Evolutionary conservation across 345 rosid genomes (phyloP).

Genomic region (Eutrema yunnanense): DNA sequence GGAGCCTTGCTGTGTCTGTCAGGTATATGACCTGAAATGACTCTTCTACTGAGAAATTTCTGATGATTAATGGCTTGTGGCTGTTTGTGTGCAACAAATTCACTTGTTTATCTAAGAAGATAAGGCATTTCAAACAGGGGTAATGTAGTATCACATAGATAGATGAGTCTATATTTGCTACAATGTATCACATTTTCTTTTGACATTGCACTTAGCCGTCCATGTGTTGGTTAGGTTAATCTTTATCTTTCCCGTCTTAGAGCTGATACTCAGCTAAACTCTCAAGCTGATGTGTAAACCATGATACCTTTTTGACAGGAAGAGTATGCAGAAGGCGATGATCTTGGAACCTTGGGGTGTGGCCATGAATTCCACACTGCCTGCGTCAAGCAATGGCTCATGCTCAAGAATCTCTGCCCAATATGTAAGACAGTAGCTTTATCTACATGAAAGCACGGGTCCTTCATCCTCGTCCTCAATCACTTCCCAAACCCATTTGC

Average conservation of each 20-base stretch:
- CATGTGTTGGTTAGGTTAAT: not conserved
- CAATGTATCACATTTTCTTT: not conserved
- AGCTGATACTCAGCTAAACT: constrained; percentile 1
- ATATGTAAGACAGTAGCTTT: constrained; percentile 76
- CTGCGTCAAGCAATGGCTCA: constrained; percentile 81
- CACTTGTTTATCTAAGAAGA: not conserved
- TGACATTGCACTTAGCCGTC: not conserved
- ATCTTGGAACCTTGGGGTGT: constrained; percentile 65
- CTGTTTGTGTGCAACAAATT: not conserved
- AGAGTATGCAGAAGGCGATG: constrained; percentile 65
- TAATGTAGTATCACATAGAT: not conserved
- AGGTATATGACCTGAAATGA: constrained; percentile 42
- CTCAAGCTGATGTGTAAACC: not conserved
- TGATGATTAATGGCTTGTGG: not conserved
- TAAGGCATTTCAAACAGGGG: not conserved
- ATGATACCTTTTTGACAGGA: constrained; percentile 44
- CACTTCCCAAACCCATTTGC: not conserved
- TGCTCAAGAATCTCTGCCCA: constrained; percentile 85
- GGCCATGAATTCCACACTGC: constrained; percentile 77
- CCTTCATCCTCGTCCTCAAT: constrained; percentile 6
- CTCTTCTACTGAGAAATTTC: not conserved
- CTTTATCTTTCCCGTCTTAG: not conserved
- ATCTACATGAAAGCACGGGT: constrained; percentile 32
- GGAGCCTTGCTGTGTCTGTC: constrained; percentile 91
- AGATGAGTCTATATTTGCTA: not conserved